Percentiles rank a stretch among this genome's conserved stretches.
These are phyloP conservation scores for Westerdykella aurantiaca DNA, from an alignment of 2,329 filamentous ascomycete genomes.

Conservation along the genomic window DNA sequence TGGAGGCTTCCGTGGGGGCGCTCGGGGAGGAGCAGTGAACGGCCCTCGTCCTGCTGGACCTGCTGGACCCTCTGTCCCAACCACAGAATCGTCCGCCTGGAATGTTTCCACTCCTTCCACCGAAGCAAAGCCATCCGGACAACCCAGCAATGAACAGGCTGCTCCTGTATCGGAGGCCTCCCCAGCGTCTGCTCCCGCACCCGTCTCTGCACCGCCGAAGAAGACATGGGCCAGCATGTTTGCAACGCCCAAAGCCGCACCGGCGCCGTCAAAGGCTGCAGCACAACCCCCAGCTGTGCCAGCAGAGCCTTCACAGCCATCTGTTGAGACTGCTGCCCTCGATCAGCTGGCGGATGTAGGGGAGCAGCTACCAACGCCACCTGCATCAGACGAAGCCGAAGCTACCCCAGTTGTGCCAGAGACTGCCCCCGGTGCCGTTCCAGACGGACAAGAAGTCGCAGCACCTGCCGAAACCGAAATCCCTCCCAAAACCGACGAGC, in stretches of 20 bases:
- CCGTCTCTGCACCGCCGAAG: conserved; percentile 36
- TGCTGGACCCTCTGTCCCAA: conserved; percentile 60
- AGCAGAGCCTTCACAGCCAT: conserved; percentile 29
- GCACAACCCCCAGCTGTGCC: conserved; percentile 33
- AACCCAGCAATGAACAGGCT: conserved; percentile 17
- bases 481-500: conserved; percentile 68
- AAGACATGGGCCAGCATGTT: conserved; percentile 54
- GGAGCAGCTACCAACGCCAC: conserved; percentile 38
- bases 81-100: conserved; percentile 64
- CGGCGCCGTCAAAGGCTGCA: conserved; percentile 32
- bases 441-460: conserved; percentile 42
- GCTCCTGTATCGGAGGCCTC: conserved; percentile 12
- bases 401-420: conserved; percentile 25
- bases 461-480: conserved; percentile 49
- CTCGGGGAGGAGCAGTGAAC: conserved; percentile 60
- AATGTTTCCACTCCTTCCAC: conserved; percentile 38
- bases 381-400: conserved; percentile 34
- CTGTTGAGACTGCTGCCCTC: conserved; percentile 35
- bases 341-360: conserved; percentile 35
- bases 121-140: conserved; percentile 22
- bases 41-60: conserved; percentile 46
- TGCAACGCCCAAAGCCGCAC: conserved; percentile 46
- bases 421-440: conserved; percentile 24
- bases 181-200: conserved; percentile 20
- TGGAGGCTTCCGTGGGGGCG: conserved; percentile 53